Percentiles rank a stretch among this genome's conserved stretches.
phyloP scores from a whole-genome alignment of 2,329 filamentous ascomycete species.

The Coniochaeta sp. region DNA sequence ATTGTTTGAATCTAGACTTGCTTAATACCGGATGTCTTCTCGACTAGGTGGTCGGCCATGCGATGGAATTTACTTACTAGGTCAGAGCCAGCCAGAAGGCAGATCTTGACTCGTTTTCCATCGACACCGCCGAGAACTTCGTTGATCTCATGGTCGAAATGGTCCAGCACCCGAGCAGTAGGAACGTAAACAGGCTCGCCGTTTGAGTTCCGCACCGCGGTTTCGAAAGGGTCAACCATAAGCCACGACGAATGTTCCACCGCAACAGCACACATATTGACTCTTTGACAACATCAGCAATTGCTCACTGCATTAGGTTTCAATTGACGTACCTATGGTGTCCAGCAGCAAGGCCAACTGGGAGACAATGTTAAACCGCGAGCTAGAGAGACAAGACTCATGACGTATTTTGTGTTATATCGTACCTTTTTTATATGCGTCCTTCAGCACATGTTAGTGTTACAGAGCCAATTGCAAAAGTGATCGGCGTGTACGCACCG shows the following conservation, averaged over 20 bases:
- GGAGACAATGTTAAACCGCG: not conserved
- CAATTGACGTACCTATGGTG: conserved; percentile 39
- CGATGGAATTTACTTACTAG: conserved; percentile 22
- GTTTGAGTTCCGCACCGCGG: conserved; percentile 43
- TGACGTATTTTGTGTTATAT: not conserved
- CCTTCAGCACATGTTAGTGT: not conserved
- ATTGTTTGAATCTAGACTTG: conserved; percentile 40
- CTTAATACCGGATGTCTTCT: not conserved
- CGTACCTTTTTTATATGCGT: not conserved
- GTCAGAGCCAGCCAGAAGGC: conserved; percentile 64
- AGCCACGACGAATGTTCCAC: conserved; percentile 71
- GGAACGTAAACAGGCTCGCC: conserved; percentile 70
- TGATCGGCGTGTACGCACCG: not conserved
- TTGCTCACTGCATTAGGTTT: not conserved
- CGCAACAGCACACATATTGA: conserved; percentile 82
- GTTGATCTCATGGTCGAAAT: conserved; percentile 89
- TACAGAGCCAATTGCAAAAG: not conserved
- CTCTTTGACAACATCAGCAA: conserved; percentile 22
- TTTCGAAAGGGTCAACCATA: conserved; percentile 83
- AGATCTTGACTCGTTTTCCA: conserved; percentile 68
- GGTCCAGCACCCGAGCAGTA: conserved; percentile 82
- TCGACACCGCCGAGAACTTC: conserved; percentile 67
- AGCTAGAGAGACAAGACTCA: not conserved
- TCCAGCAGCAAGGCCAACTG: conserved; percentile 62
- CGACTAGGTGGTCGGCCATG: conserved; percentile 32